Conservation (phyloP, 2,329 filamentous ascomycete species). For the Teratosphaeria destructans region DNA sequence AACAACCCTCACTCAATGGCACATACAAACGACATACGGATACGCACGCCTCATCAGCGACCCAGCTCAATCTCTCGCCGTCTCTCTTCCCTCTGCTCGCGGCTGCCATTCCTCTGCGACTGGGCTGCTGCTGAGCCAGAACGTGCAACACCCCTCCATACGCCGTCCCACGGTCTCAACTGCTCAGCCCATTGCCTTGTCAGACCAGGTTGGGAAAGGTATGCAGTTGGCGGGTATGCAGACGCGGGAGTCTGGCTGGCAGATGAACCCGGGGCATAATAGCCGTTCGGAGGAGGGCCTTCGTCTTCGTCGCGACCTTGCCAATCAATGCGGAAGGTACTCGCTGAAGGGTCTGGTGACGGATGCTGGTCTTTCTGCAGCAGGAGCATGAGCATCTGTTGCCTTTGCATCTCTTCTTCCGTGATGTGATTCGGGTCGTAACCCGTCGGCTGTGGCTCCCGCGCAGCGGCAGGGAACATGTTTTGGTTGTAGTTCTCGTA, state of each 20-base stretch:
- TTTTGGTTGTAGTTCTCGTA: slow-evolving; percentile 37
- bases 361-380: slow-evolving; percentile 20
- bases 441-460: slow-evolving; percentile 6
- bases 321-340: slow-evolving; percentile 35
- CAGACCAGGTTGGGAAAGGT: slow-evolving; percentile 6
- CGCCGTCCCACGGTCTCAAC: slow-evolving; percentile 22
- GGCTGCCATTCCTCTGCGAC: slow-evolving; percentile 1
- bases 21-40: neutral
- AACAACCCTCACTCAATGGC: too few species aligned
- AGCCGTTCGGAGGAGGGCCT: slow-evolving; percentile 14
- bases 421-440: slow-evolving; percentile 27
- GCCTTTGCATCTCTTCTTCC: slow-evolving; percentile 41
- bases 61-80: slow-evolving; percentile 33
- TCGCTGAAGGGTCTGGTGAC: slow-evolving; percentile 24
- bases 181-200: slow-evolving; percentile 12
- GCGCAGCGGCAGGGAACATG: slow-evolving; percentile 33
- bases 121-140: neutral
- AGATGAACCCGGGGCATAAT: slow-evolving; percentile 14
- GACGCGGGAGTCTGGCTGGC: slow-evolving; percentile 2
- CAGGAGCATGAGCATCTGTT: slow-evolving; percentile 41
- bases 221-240: slow-evolving; percentile 9
- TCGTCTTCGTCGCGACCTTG: slow-evolving; percentile 20
- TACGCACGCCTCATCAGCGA: neutral
- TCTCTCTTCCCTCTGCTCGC: slow-evolving; percentile 18
- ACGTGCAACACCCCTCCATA: slow-evolving; percentile 16